Evolutionary conservation across 352 stramenopile genomes (phyloP).

Genomic region (Globisporangium nunn): DNA sequence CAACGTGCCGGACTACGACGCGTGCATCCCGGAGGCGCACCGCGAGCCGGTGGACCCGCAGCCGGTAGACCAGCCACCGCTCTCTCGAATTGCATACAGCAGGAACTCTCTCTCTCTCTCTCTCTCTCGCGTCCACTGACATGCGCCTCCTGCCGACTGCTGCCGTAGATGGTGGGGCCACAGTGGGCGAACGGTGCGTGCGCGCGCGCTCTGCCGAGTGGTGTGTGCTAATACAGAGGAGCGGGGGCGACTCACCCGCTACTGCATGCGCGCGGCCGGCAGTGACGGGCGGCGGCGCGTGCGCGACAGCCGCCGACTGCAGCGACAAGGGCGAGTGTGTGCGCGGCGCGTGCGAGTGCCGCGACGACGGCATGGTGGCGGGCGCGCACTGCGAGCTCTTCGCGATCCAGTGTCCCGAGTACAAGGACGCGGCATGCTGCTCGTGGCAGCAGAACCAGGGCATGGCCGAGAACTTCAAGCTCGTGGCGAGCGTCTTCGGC

Average conservation of each 20-base stretch:
- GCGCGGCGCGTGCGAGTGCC: slow-evolving; percentile 39
- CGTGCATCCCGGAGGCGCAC: slow-evolving; percentile 65
- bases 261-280: no score
- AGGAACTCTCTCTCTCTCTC: not conserved
- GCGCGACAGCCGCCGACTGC: slow-evolving; percentile 46
- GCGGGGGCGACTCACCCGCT: no score
- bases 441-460: slow-evolving; percentile 89
- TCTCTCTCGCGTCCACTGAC: not conserved
- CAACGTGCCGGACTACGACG: slow-evolving; percentile 63
- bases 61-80: slow-evolving; percentile 16
- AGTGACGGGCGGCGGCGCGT: slow-evolving; percentile 67
- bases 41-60: slow-evolving; percentile 23
- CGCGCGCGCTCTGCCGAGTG: no score
- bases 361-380: slow-evolving; percentile 55
- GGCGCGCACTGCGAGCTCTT: slow-evolving; percentile 68
- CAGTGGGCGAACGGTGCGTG: slow-evolving; percentile 35
- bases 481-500: slow-evolving; percentile 63
- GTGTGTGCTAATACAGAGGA: not conserved
- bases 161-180: slow-evolving; percentile 24
- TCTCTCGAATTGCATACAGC: no score
- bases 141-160: not conserved
- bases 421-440: slow-evolving; percentile 70
- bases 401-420: slow-evolving; percentile 81
- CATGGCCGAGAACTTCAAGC: slow-evolving; percentile 83
- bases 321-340: slow-evolving; percentile 44